Percentiles rank a stretch among this genome's conserved stretches.
Evolutionary conservation across 495 filamentous ascomycete species (phyloP).

Genomic region (Pyrenopolyporus hunteri): DNA sequence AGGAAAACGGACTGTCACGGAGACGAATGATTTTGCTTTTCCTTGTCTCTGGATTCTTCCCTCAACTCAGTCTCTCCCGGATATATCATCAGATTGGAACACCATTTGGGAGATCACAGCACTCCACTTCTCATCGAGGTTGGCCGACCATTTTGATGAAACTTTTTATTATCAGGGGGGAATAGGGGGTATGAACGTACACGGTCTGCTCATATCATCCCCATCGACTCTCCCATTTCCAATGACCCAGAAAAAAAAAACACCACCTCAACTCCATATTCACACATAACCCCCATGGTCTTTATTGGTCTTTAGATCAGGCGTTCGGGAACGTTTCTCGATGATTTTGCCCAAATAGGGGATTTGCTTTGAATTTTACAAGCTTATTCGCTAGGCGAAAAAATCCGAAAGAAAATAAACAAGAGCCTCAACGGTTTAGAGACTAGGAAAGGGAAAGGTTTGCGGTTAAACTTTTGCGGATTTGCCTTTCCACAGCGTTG

Average conservation of each 20-base stretch:
- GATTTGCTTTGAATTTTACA: no score
- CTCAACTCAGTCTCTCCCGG: slow-evolving; percentile 46
- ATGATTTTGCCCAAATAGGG: slow-evolving; percentile 12
- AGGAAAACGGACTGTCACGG: slow-evolving; percentile 34
- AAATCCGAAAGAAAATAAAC: slow-evolving; percentile 28
- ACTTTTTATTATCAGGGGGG: slow-evolving; percentile 39
- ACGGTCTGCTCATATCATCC: slow-evolving; percentile 41
- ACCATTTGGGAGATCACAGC: slow-evolving; percentile 54
- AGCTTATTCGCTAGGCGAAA: slow-evolving; percentile 38
- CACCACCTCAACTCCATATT: slow-evolving; percentile 37
- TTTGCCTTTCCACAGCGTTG: slow-evolving; percentile 41
- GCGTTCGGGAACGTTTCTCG: slow-evolving; percentile 44
- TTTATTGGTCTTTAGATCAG: slow-evolving; percentile 23
- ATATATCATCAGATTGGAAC: slow-evolving; percentile 55
- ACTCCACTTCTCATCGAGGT: slow-evolving; percentile 58
- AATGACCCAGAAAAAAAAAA: slow-evolving; percentile 36
- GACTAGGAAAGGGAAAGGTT: slow-evolving; percentile 34
- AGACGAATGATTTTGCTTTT: slow-evolving; percentile 32
- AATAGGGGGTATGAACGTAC: slow-evolving; percentile 45
- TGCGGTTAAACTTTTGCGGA: slow-evolving; percentile 33
- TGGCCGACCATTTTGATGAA: slow-evolving; percentile 54
- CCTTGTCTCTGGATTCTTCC: slow-evolving; percentile 46
- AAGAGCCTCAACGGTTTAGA: slow-evolving; percentile 24
- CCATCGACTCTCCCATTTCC: slow-evolving; percentile 37
- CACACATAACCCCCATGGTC: slow-evolving; percentile 22